Percentiles rank a stretch among this genome's conserved stretches.
Conservation (phyloP, 306 rosid genomes). For the Herpetospermum pedunculosum region DNA sequence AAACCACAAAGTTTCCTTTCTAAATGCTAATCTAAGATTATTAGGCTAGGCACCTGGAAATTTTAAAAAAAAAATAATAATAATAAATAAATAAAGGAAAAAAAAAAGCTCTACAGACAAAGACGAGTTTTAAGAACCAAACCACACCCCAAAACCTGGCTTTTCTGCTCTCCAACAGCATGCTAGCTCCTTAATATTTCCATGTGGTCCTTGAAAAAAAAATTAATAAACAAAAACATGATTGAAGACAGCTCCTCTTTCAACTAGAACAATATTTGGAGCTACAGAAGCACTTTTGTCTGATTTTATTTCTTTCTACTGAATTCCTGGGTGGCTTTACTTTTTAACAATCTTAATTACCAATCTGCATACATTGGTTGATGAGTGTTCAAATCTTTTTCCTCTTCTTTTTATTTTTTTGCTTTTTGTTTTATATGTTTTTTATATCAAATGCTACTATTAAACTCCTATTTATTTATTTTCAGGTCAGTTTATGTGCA, state of each 20-base stretch:
- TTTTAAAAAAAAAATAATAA: background rate
- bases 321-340: conserved; percentile 47
- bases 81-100: too few relatives aligned
- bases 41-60: conserved; percentile 12
- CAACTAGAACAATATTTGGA: conserved; percentile 20
- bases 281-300: conserved; percentile 18
- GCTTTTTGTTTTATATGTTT: background rate
- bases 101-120: conserved; percentile 6
- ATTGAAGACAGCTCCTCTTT: conserved; percentile 12
- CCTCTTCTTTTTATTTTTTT: background rate
- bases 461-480: too few relatives aligned
- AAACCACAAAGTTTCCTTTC: background rate
- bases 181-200: background rate
- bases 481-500: too few relatives aligned
- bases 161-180: conserved; percentile 21
- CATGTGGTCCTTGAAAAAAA: conserved; percentile 5
- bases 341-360: conserved; percentile 6
- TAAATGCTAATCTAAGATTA: background rate
- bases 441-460: background rate
- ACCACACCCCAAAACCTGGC: conserved; percentile 41
- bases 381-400: background rate
- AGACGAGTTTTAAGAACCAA: conserved; percentile 16
- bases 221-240: conserved; percentile 16
- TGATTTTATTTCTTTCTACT: conserved; percentile 30
- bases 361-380: background rate